These are phyloP conservation scores for Coemansia sp. DNA, from an alignment of 192 early-diverging fungal genomes.

Conservation along the genomic window DNA sequence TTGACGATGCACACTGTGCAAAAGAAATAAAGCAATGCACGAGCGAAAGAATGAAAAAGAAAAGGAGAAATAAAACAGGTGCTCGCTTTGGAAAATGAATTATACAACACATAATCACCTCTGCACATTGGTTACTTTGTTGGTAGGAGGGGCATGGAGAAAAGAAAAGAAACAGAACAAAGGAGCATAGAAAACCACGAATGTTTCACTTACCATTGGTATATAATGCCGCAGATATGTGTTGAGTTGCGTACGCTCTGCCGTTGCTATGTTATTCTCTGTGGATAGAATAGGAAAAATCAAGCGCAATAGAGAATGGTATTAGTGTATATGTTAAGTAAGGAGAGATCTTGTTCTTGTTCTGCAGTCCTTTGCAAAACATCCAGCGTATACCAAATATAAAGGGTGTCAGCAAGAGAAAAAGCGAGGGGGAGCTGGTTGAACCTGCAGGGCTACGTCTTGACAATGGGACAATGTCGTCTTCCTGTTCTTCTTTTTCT, in stretches of 20 bases:
- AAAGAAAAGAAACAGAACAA: not conserved
- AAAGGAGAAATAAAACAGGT: not conserved
- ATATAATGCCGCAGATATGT: not conserved
- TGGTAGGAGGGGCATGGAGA: not conserved
- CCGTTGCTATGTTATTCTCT: conserved; percentile 5
- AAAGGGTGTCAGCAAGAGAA: not conserved
- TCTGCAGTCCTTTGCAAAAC: not conserved
- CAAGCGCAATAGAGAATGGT: not conserved
- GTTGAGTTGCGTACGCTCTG: not conserved
- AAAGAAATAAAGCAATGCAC: not conserved
- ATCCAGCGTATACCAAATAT: conserved; percentile 1
- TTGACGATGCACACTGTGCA: conserved; percentile 1
- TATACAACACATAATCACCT: not conserved
- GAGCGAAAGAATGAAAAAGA: not conserved
- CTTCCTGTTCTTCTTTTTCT: not conserved
- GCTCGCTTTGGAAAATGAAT: not conserved
- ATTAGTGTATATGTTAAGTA: not conserved
- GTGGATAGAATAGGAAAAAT: not conserved
- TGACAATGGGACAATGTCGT: not conserved
- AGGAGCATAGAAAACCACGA: not conserved
- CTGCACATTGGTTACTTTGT: not conserved
- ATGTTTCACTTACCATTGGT: conserved; percentile 1
- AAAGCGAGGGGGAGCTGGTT: conserved; percentile 1
- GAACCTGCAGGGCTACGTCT: not conserved
- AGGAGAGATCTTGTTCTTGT: not conserved